phyloP scores from a whole-genome alignment of 192 early-diverging fungal genomes.

The Coemansia sp. region DNA sequence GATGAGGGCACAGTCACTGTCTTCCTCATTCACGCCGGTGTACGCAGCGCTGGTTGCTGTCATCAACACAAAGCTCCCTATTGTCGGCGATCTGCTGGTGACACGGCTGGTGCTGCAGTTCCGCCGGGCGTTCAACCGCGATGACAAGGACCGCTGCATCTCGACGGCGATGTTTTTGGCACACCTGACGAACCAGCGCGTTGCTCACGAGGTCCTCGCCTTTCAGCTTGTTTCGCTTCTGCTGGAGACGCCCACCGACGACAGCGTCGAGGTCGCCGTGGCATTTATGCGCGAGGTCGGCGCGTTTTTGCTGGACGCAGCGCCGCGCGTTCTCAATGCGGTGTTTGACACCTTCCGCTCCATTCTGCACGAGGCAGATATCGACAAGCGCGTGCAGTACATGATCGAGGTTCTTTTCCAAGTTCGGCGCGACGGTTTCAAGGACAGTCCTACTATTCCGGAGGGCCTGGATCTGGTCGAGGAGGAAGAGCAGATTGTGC shows the following conservation, averaged over 20 bases:
- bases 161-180: constrained; percentile 83
- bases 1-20: constrained; percentile 87
- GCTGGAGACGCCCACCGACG: constrained; percentile 83
- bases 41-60: constrained; percentile 85
- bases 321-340: constrained; percentile 70
- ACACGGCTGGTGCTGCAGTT: constrained; percentile 84
- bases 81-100: constrained; percentile 84
- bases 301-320: constrained; percentile 74
- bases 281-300: constrained; percentile 90
- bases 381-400: constrained; percentile 92
- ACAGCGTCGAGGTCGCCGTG: constrained; percentile 95
- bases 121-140: constrained; percentile 83
- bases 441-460: constrained; percentile 75
- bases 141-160: constrained; percentile 86
- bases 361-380: constrained; percentile 88
- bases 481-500: constrained; percentile 93
- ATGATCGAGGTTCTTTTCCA: constrained; percentile 98
- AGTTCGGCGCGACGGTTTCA: constrained; percentile 89
- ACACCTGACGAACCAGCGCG: constrained; percentile 87
- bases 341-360: constrained; percentile 91
- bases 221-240: constrained; percentile 81
- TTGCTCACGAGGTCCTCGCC: constrained; percentile 84
- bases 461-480: constrained; percentile 87
- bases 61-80: constrained; percentile 90
- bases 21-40: constrained; percentile 85